These are phyloP conservation scores for Talaromyces sp. DNA, from an alignment of 2,329 filamentous ascomycete genomes.

Conservation along the genomic window DNA sequence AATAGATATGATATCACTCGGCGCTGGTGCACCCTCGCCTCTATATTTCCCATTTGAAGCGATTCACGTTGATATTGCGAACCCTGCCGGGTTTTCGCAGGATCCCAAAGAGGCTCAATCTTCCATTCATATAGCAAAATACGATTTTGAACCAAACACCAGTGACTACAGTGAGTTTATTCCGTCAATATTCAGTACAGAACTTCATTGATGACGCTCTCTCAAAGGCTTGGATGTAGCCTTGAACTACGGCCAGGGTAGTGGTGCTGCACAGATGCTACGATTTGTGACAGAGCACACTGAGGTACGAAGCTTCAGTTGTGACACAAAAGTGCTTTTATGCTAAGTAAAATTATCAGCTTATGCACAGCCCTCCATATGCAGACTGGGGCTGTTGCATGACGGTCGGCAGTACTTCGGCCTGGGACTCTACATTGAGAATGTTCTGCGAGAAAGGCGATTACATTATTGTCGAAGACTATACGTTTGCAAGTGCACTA, in stretches of 20 bases:
- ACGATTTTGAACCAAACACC: not conserved
- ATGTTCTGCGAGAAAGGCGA: conserved; percentile 6
- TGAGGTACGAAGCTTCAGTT: not conserved
- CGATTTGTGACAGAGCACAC: conserved; percentile 6
- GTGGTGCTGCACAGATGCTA: conserved; percentile 1
- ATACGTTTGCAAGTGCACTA: conserved; percentile 4
- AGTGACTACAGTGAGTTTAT: not conserved
- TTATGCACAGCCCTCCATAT: conserved; percentile 10
- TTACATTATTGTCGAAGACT: conserved; percentile 2
- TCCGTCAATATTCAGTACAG: no score
- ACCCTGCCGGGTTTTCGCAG: not conserved
- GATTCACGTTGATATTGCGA: not conserved
- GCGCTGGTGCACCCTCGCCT: conserved; percentile 2
- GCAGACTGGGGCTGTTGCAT: conserved; percentile 4
- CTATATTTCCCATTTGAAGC: not conserved
- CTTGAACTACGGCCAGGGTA: conserved; percentile 6
- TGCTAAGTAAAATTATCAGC: not conserved
- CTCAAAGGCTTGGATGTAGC: not conserved
- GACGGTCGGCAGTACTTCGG: conserved; percentile 5
- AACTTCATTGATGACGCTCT: no score
- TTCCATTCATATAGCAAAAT: not conserved
- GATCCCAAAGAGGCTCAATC: not conserved
- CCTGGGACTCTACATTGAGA: not conserved
- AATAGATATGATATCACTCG: conserved; percentile 2
- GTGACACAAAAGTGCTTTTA: no score